Conservation (phyloP, 768 basidiomycete species). For the Psilocybe cyanescens region DNA sequence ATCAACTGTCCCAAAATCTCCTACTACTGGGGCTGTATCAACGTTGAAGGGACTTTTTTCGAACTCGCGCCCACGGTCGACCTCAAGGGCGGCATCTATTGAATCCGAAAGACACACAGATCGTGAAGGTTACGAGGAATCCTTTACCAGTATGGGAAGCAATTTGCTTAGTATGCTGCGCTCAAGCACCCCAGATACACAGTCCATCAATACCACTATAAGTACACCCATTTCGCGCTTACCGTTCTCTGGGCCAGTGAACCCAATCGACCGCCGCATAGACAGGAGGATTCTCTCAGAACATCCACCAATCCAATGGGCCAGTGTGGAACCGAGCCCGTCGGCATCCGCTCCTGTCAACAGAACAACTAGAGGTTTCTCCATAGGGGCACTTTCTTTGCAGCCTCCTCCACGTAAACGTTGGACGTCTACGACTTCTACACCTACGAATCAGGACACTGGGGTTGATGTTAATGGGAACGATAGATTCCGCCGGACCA, state of each 20-base stretch:
- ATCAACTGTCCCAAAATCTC: constrained; percentile 40
- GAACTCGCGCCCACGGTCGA: constrained; percentile 56
- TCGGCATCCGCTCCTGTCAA: constrained; percentile 18
- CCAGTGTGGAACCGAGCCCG: constrained; percentile 35
- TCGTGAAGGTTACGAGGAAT: constrained; percentile 46
- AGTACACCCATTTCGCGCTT: constrained; percentile 29
- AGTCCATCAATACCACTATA: constrained; percentile 24
- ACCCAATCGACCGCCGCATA: constrained; percentile 33
- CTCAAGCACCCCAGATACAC: constrained; percentile 37
- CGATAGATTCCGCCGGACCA: constrained; percentile 21
- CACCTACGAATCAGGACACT: constrained; percentile 8
- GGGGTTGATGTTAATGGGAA: constrained; percentile 6
- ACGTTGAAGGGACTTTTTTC: constrained; percentile 65
- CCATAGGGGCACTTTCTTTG: constrained; percentile 38
- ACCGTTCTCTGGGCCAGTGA: constrained; percentile 34
- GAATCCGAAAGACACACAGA: constrained; percentile 35
- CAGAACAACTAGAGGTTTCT: constrained; percentile 36
- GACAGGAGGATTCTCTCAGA: constrained; percentile 39
- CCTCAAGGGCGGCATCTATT: constrained; percentile 53
- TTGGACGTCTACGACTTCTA: constrained; percentile 39
- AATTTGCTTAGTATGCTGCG: constrained; percentile 58
- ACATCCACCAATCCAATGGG: constrained; percentile 27
- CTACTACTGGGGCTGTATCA: constrained; percentile 49
- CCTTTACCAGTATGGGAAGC: constrained; percentile 58
- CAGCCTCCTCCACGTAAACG: constrained; percentile 56